A percentile compares a stretch with the other conserved stretches of the same genome.
Evolutionary conservation across 129 eudicot genomes (phyloP).

Genomic region (Tanacetum coccineum): DNA sequence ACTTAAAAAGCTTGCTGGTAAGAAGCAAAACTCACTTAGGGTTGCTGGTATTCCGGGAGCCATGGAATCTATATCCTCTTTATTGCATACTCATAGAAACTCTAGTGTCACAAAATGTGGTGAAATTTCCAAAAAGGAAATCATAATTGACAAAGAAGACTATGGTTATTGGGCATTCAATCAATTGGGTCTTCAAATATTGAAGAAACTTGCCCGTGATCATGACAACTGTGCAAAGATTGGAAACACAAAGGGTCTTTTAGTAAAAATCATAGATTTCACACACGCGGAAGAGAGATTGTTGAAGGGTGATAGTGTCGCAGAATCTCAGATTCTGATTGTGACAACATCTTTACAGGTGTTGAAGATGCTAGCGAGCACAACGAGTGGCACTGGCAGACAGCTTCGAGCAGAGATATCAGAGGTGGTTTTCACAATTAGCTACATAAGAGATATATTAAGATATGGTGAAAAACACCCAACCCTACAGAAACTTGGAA

Average conservation of each 20-base stretch:
- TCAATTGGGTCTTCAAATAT: conserved; percentile 68
- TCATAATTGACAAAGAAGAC: conserved; percentile 38
- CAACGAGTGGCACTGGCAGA: conserved; percentile 71
- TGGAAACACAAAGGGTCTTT: conserved; percentile 75
- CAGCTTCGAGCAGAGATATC: conserved; percentile 81
- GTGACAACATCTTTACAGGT: conserved; percentile 77
- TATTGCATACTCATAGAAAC: conserved; percentile 42
- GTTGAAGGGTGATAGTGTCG: conserved; percentile 41
- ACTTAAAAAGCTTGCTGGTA: conserved; percentile 53
- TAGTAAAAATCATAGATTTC: conserved; percentile 72
- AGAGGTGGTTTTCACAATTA: conserved; percentile 74
- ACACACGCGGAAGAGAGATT: conserved; percentile 60
- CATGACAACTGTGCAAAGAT: conserved; percentile 88
- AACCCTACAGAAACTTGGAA: conserved; percentile 60
- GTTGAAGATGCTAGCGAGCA: conserved; percentile 75
- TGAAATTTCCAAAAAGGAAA: conserved; percentile 48
- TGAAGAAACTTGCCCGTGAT: conserved; percentile 89
- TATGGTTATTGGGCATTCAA: conserved; percentile 67
- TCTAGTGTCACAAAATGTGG: conserved; percentile 32
- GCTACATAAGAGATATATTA: conserved; percentile 68
- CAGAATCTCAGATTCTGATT: conserved; percentile 58
- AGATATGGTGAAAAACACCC: conserved; percentile 67
- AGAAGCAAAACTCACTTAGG: conserved; percentile 73
- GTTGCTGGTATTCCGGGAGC: conserved; percentile 94
- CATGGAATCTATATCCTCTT: conserved; percentile 73